Base-by-base conservation (phyloP, 2,329 filamentous ascomycete species). In the Cordyceps militaris region DNA sequence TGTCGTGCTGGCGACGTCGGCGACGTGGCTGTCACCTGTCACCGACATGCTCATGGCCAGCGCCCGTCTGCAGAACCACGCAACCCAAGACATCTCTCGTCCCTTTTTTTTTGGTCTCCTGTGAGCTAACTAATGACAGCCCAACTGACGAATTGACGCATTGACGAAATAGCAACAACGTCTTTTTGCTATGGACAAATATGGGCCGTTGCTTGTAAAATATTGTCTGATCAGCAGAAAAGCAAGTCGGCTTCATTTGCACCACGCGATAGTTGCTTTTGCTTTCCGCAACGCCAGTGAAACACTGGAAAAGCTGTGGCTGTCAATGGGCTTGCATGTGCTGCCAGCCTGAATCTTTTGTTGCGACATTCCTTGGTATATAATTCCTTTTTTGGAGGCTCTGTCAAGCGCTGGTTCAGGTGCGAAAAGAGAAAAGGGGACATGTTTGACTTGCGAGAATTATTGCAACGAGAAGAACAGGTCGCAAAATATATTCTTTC, bases 191-290 rank as follows among this genome's bases (percentile, higher is more conserved):
- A n/a, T n/a, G n/a, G n/a, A n/a, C n/a, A n/a, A n/a, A n/a, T n/a
- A n/a, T n/a, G n/a, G n/a, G n/a, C n/a, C n/a, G n/a, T n/a, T n/a
- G n/a, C n/a, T n/a, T n/a, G n/a, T n/a, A n/a, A n/a, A n/a, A n/a
- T n/a, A n/a, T n/a, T n/a, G n/a, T n/a, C n/a, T n/a, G n/a, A n/a
- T n/a, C n/a, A n/a, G n/a, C n/a, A n/a, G n/a, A n/a, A n/a, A n/a
- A n/a, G n/a, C n/a, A n/a, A n/a, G n/a, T n/a, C n/a, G n/a, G n/a
- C n/a, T n/a, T n/a, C n/a, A n/a, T n/a, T n/a, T n/a, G n/a, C n/a
- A n/a, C n/a, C n/a, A n/a, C n/a, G n/a, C n/a, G 32, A 30, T 28
- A 40, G 30, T 38, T 56, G 43, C 53, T 56, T 54, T 54, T 54
- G 26, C 19, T 32, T 44, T 44, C 38, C n/a, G n/a, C n/a, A 54